phyloP scores from a whole-genome alignment of 345 rosid genomes.

The Eutrema yunnanense region DNA sequence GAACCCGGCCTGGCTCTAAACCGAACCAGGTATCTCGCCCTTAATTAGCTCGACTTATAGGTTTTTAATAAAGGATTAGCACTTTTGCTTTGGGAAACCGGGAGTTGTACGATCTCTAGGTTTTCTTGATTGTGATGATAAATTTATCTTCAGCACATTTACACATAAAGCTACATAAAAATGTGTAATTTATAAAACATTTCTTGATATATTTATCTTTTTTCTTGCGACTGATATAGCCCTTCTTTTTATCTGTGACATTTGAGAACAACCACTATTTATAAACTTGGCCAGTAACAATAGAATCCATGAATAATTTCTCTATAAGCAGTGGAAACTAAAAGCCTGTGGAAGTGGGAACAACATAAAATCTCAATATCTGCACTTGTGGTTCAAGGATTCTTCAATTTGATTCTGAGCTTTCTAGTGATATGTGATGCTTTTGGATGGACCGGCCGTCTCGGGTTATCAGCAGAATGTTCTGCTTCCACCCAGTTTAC shows the following conservation, averaged over 20 bases:
- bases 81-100: background rate
- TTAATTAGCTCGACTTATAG: background rate
- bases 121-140: constrained; percentile 6
- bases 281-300: constrained; percentile 15
- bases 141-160: background rate
- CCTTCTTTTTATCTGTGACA: background rate
- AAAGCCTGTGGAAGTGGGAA: constrained; percentile 11
- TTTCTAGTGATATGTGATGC: constrained; percentile 71
- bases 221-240: background rate
- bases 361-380: background rate
- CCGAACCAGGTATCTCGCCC: background rate
- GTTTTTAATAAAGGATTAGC: background rate
- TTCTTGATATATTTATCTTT: background rate
- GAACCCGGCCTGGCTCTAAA: constrained; percentile 86
- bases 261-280: background rate
- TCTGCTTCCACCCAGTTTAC: constrained; percentile 90
- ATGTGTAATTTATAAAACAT: background rate
- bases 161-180: background rate
- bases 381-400: constrained; percentile 33
- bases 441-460: constrained; percentile 67
- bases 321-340: constrained; percentile 10
- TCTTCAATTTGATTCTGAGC: constrained; percentile 80
- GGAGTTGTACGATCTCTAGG: background rate
- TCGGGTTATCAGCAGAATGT: constrained; percentile 44
- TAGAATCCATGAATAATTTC: constrained; percentile 7